A percentile compares a stretch with the other conserved stretches of the same genome.
Evolutionary conservation across 805 yeast species (phyloP).

Genomic region (Saccharomycopsis amapae): DNA sequence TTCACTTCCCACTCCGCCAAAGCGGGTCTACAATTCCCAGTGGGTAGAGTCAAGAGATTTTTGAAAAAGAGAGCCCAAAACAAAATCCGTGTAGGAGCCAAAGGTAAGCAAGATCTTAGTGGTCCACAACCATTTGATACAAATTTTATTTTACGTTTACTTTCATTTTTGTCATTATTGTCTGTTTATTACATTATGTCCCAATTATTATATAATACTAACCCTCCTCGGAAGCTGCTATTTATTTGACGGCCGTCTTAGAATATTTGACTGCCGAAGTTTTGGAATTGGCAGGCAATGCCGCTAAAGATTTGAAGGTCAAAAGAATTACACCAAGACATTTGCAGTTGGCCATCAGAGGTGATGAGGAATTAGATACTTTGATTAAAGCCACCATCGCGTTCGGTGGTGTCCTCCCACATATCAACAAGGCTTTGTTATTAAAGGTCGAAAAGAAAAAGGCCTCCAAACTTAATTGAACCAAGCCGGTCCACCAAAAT

Average conservation of each 20-base stretch:
- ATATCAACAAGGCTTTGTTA: constrained; percentile 74
- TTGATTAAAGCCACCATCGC: constrained; percentile 94
- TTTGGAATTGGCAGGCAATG: constrained; percentile 95
- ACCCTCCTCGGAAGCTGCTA: constrained; percentile 51
- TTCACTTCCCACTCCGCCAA: constrained; percentile 73
- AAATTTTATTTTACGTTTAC: neutral
- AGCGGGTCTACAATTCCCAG: constrained; percentile 95
- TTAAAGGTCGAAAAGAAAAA: constrained; percentile 66
- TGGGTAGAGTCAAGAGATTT: constrained; percentile 97
- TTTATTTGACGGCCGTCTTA: constrained; percentile 89
- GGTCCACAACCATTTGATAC: too few relatives aligned
- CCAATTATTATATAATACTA: neutral
- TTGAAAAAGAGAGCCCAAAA: constrained; percentile 86
- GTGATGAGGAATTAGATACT: constrained; percentile 95
- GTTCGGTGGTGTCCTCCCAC: constrained; percentile 97
- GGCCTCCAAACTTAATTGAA: constrained; percentile 5
- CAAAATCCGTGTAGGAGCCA: constrained; percentile 73
- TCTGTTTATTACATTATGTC: constrained; percentile 1
- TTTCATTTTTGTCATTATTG: too few relatives aligned
- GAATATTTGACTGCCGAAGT: constrained; percentile 97
- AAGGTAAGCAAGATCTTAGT: constrained; percentile 36
- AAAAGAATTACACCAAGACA: constrained; percentile 98
- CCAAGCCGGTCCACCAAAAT: neutral
- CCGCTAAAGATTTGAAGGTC: constrained; percentile 91
- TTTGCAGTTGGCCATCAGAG: constrained; percentile 92